Evolutionary conservation across 495 filamentous ascomycete genomes (phyloP).

Genomic region (Annulohypoxylon moriforme): DNA sequence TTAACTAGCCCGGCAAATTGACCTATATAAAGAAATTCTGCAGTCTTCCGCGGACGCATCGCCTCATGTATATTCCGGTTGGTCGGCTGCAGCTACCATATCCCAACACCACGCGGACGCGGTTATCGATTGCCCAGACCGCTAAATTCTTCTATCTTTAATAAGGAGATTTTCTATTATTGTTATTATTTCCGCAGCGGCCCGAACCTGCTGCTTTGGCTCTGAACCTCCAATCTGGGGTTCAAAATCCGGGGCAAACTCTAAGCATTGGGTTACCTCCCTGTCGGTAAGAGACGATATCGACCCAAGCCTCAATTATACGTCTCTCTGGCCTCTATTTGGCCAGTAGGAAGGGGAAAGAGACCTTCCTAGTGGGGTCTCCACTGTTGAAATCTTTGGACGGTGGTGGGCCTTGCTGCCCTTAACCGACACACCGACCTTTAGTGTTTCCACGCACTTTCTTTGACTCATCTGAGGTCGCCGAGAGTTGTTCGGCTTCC

Average conservation of each 20-base stretch:
- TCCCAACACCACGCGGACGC: slow-evolving; percentile 36
- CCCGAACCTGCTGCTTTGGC: slow-evolving; percentile 25
- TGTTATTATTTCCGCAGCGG: slow-evolving; percentile 28
- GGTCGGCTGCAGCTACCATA: slow-evolving; percentile 38
- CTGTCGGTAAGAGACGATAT: slow-evolving; percentile 20
- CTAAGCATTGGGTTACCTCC: slow-evolving; percentile 2
- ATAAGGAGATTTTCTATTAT: slow-evolving; percentile 17
- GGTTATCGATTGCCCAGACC: slow-evolving; percentile 34
- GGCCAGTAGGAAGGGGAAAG: background rate
- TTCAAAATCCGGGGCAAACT: slow-evolving; percentile 6
- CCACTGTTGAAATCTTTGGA: slow-evolving; percentile 18
- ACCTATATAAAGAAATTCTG: slow-evolving; percentile 29
- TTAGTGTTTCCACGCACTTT: slow-evolving; percentile 21
- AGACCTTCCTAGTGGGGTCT: background rate
- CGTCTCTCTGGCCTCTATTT: background rate
- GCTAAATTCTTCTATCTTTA: slow-evolving; percentile 30
- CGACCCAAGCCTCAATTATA: slow-evolving; percentile 8
- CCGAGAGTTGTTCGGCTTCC: slow-evolving; percentile 7
- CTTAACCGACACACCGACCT: slow-evolving; percentile 36
- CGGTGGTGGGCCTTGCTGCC: slow-evolving; percentile 44
- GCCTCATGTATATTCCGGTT: slow-evolving; percentile 43
- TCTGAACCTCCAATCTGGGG: slow-evolving; percentile 9
- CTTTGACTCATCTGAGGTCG: slow-evolving; percentile 12
- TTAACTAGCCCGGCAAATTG: slow-evolving; percentile 41
- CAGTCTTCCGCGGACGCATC: slow-evolving; percentile 28